phyloP scores from a whole-genome alignment of 1,284 basidiomycete genomes.

The Ganoderma lingzhi region DNA sequence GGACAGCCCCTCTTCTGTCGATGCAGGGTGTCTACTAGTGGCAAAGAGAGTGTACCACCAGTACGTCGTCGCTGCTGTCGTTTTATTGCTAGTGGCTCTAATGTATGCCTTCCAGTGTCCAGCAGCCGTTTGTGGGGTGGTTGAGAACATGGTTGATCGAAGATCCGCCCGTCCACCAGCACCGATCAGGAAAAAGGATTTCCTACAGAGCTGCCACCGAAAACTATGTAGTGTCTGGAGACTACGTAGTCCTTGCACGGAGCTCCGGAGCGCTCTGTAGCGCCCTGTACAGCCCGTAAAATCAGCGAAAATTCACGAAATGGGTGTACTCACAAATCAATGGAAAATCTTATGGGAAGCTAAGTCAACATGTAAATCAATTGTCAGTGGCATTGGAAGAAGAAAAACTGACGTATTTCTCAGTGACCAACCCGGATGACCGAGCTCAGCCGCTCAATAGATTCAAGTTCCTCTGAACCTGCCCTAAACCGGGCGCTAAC shows the following conservation, averaged over 20 bases:
- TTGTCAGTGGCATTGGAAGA: background rate
- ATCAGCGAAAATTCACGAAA: background rate
- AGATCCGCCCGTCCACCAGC: too few relatives aligned
- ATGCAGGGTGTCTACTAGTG: too few relatives aligned
- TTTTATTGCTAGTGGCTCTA: too few relatives aligned
- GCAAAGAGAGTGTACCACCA: too few relatives aligned
- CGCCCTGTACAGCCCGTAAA: background rate
- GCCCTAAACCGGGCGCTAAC: background rate
- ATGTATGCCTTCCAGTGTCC: too few relatives aligned
- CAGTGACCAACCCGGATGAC: background rate
- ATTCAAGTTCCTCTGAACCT: background rate
- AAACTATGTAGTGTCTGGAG: background rate
- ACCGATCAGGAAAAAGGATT: background rate
- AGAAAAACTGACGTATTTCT: too few relatives aligned
- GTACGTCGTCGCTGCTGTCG: too few relatives aligned
- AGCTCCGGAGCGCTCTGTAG: background rate
- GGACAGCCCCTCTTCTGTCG: too few relatives aligned
- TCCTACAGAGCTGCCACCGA: background rate
- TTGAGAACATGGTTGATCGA: too few relatives aligned
- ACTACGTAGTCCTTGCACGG: background rate
- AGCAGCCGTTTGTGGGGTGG: too few relatives aligned
- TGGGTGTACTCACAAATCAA: background rate
- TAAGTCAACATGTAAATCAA: background rate
- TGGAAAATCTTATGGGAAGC: background rate
- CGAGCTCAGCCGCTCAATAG: background rate